Conservation (phyloP, 2,329 filamentous ascomycete species). For the Dactylellina drechsleri region DNA sequence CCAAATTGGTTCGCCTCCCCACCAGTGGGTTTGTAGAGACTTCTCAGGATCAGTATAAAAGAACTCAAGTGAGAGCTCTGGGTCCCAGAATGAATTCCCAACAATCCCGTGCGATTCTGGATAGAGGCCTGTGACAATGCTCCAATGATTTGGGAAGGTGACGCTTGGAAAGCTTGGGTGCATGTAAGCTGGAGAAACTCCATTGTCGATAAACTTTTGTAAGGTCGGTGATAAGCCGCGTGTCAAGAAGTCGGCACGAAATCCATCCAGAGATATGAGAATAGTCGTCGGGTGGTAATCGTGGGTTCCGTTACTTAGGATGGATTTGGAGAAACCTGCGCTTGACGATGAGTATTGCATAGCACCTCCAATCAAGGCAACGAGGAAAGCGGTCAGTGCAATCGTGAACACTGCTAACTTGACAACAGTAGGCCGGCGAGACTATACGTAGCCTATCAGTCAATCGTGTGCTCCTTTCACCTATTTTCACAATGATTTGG, state of each 20-base stretch:
- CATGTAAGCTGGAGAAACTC: slow-evolving; percentile 93
- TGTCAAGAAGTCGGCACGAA: slow-evolving; percentile 90
- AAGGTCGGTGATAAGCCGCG: slow-evolving; percentile 84
- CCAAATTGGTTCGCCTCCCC: slow-evolving; percentile 94
- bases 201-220: slow-evolving; percentile 79
- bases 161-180: slow-evolving; percentile 92
- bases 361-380: slow-evolving; percentile 57
- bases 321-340: slow-evolving; percentile 54
- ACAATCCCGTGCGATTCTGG: slow-evolving; percentile 94
- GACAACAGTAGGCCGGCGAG: slow-evolving; percentile 56
- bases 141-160: slow-evolving; percentile 97
- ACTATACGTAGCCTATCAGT: slow-evolving; percentile 39
- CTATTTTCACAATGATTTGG: slow-evolving; percentile 1
- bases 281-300: slow-evolving; percentile 92
- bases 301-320: slow-evolving; percentile 81
- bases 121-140: slow-evolving; percentile 88
- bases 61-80: slow-evolving; percentile 78
- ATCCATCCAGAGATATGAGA: slow-evolving; percentile 92
- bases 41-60: slow-evolving; percentile 81
- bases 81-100: slow-evolving; percentile 95
- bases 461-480: slow-evolving; percentile 4
- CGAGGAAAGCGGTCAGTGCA: slow-evolving; percentile 55
- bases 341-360: slow-evolving; percentile 52
- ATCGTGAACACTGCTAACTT: slow-evolving; percentile 53
- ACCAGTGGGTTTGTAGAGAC: slow-evolving; percentile 89